Percentiles rank a stretch among this genome's conserved stretches.
phyloP scores from a whole-genome alignment of 768 basidiomycete species.

The Macrocybe gigantea region DNA sequence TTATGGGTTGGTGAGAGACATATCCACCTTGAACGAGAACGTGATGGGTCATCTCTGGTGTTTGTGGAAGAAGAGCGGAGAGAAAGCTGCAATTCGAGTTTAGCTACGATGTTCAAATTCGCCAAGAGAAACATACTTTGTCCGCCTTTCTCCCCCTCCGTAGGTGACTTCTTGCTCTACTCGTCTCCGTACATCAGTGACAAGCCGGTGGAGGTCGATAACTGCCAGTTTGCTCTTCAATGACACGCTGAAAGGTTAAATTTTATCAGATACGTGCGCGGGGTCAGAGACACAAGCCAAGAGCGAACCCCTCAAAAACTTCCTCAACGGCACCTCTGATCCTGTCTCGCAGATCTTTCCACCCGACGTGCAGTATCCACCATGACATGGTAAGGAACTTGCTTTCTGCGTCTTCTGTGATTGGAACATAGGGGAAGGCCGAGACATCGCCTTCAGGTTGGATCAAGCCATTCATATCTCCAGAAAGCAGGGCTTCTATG shows the following conservation, averaged over 20 bases:
- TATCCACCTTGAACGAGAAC: constrained; percentile 64
- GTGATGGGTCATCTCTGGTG: constrained; percentile 62
- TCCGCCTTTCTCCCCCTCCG: constrained; percentile 51
- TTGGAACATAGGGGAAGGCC: constrained; percentile 14
- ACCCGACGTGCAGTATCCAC: constrained; percentile 91
- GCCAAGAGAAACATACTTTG: constrained; percentile 35
- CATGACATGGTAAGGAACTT: constrained; percentile 84
- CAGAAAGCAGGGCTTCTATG: constrained; percentile 8
- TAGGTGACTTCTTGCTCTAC: constrained; percentile 70
- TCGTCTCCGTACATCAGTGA: constrained; percentile 68
- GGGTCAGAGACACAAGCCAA: neutral
- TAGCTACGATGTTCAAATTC: neutral
- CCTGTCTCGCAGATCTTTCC: constrained; percentile 76
- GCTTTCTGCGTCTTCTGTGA: constrained; percentile 65
- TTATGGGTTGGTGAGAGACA: constrained; percentile 19
- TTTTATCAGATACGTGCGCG: neutral
- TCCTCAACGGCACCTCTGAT: constrained; percentile 73
- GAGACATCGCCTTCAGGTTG: constrained; percentile 10
- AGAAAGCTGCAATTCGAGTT: constrained; percentile 46
- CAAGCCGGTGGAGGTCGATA: constrained; percentile 60
- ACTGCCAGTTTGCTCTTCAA: constrained; percentile 71
- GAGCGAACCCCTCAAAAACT: constrained; percentile 75
- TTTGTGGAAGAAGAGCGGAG: constrained; percentile 70
- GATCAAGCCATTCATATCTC: constrained; percentile 14
- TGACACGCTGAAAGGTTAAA: constrained; percentile 55